A percentile compares a stretch with the other conserved stretches of the same genome.
phyloP scores from a whole-genome alignment of 129 eudicot species.

The Lonicera japonica region DNA sequence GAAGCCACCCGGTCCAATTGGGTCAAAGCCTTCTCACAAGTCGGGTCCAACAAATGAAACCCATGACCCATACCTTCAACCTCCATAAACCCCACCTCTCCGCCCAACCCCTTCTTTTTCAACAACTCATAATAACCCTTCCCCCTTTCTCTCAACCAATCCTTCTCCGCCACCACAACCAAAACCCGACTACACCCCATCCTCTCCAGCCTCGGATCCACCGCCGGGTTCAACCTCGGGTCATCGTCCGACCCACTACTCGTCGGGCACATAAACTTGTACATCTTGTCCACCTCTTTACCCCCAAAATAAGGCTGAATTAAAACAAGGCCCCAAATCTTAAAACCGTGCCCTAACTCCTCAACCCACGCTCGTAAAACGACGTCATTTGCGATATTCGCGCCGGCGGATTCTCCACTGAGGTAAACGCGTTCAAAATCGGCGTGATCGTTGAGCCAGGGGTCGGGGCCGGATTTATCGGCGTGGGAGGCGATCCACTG shows the following conservation, averaged over 20 bases:
- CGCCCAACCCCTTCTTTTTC: conserved; percentile 29
- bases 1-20: conserved; percentile 13
- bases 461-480: conserved; percentile 27
- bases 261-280: conserved; percentile 27
- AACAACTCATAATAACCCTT: conserved; percentile 19
- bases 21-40: conserved; percentile 23
- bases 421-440: conserved; percentile 33
- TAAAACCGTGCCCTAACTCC: background rate
- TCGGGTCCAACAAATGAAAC: conserved; percentile 28
- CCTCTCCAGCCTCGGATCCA: conserved; percentile 32
- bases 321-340: conserved; percentile 25
- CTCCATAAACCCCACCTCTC: conserved; percentile 34
- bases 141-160: conserved; percentile 24
- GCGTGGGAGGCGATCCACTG: conserved; percentile 42
- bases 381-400: conserved; percentile 36
- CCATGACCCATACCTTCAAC: conserved; percentile 36
- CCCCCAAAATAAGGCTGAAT: conserved; percentile 43
- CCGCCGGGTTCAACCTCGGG: conserved; percentile 25
- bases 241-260: conserved; percentile 33
- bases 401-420: conserved; percentile 49
- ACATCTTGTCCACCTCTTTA: conserved; percentile 19
- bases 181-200: conserved; percentile 26
- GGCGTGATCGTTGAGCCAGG: conserved; percentile 36
- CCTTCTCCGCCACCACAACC: conserved; percentile 24
- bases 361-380: conserved; percentile 29